Conservation (phyloP, 2,329 filamentous ascomycete species). For the Trichoderma semiorbis region DNA sequence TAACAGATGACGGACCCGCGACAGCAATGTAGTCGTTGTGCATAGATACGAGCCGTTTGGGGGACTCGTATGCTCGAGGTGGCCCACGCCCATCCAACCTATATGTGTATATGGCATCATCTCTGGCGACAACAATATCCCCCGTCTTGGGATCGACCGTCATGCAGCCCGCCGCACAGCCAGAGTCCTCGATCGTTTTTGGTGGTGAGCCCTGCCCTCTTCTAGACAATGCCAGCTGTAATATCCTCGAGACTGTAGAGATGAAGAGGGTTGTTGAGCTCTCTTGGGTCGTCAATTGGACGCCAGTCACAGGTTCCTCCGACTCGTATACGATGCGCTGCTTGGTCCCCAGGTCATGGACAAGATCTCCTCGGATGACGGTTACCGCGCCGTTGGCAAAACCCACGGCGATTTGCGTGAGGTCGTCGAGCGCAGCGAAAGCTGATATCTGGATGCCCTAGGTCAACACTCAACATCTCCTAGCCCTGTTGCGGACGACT, state of each 20-base stretch:
- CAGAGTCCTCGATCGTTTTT: constrained; percentile 81
- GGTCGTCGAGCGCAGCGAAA: constrained; percentile 80
- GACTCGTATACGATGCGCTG: constrained; percentile 95
- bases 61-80: constrained; percentile 86
- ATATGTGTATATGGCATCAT: constrained; percentile 96
- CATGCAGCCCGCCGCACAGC: constrained; percentile 95
- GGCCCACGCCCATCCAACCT: constrained; percentile 78
- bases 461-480: neutral
- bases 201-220: constrained; percentile 86
- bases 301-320: constrained; percentile 90
- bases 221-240: constrained; percentile 82
- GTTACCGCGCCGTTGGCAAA: constrained; percentile 95
- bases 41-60: constrained; percentile 76
- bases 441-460: constrained; percentile 67
- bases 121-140: constrained; percentile 85
- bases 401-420: constrained; percentile 89
- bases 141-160: constrained; percentile 74
- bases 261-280: constrained; percentile 78
- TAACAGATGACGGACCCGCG: constrained; percentile 66
- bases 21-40: constrained; percentile 85
- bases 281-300: constrained; percentile 66
- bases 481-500: constrained; percentile 25
- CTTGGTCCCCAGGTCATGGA: constrained; percentile 91
- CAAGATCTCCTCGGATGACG: constrained; percentile 86
- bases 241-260: constrained; percentile 81